phyloP scores from a whole-genome alignment of 2,329 filamentous ascomycete species.

The Ilyonectria robusta region DNA sequence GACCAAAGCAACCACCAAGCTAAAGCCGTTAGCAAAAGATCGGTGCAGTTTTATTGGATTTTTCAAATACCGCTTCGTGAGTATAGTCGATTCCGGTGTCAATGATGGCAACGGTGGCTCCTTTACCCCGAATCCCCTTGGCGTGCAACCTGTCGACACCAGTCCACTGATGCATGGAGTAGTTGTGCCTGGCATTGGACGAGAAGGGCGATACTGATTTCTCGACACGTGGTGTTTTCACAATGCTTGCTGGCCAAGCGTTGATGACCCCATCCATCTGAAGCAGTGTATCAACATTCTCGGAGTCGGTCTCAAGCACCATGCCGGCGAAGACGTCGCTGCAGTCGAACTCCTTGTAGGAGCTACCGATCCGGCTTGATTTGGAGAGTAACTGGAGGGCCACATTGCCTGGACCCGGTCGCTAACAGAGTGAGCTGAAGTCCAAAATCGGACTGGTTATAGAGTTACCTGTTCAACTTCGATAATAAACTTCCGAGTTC shows the following conservation, averaged over 20 bases:
- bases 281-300: constrained; percentile 52
- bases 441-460: constrained; percentile 14
- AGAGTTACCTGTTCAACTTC: constrained; percentile 45
- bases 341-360: constrained; percentile 52
- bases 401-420: constrained; percentile 33
- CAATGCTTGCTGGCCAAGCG: constrained; percentile 53
- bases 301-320: constrained; percentile 49
- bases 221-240: constrained; percentile 42
- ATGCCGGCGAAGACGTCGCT: constrained; percentile 55
- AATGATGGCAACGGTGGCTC: constrained; percentile 56
- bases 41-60: neutral
- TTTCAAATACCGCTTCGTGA: constrained; percentile 52
- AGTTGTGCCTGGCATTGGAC: constrained; percentile 43
- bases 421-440: constrained; percentile 36
- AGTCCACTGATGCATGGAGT: constrained; percentile 56
- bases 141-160: constrained; percentile 57
- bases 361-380: constrained; percentile 29
- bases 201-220: constrained; percentile 32
- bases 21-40: constrained; percentile 32
- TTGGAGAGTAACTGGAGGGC: constrained; percentile 42
- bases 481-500: constrained; percentile 44
- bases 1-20: constrained; percentile 58
- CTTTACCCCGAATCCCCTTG: constrained; percentile 55
- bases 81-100: constrained; percentile 59
- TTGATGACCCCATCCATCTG: constrained; percentile 53